A percentile compares a stretch with the other conserved stretches of the same genome.
These are phyloP conservation scores for Colletotrichum chrysophilum DNA, from an alignment of 2,329 filamentous ascomycete genomes.

Conservation along the genomic window DNA sequence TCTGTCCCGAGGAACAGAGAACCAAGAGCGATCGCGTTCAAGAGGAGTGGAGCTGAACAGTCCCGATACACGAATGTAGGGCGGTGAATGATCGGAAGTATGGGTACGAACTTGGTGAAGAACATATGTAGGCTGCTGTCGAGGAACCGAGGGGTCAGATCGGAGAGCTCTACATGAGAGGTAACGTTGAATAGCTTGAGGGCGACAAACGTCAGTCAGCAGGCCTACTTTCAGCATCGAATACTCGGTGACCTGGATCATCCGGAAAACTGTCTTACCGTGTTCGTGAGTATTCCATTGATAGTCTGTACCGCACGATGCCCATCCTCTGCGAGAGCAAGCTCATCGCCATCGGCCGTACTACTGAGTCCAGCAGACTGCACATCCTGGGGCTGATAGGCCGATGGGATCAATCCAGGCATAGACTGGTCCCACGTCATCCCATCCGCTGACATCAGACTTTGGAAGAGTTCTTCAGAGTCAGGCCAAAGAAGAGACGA, in stretches of 20 bases:
- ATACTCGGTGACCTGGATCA: background rate
- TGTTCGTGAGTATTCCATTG: background rate
- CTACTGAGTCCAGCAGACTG: background rate
- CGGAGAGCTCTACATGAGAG: background rate
- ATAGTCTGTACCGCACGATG: background rate
- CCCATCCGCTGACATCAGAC: background rate
- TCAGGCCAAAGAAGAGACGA: background rate
- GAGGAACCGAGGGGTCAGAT: background rate
- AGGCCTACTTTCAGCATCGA: too few relatives aligned
- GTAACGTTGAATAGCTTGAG: background rate
- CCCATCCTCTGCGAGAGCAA: background rate
- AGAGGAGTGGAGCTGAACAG: background rate
- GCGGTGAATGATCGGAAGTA: background rate
- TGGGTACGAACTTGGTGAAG: background rate
- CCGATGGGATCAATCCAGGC: background rate
- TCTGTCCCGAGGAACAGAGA: background rate
- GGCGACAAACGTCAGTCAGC: background rate
- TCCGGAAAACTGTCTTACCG: background rate
- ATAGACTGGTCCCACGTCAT: background rate
- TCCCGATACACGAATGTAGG: background rate
- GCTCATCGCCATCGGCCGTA: background rate
- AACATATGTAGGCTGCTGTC: constrained; percentile 2
- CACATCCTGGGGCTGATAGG: background rate
- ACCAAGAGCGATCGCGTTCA: background rate
- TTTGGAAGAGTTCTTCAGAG: background rate